phyloP scores from a whole-genome alignment of 257 asterid genomes.

The Solanum tarapatanum region DNA sequence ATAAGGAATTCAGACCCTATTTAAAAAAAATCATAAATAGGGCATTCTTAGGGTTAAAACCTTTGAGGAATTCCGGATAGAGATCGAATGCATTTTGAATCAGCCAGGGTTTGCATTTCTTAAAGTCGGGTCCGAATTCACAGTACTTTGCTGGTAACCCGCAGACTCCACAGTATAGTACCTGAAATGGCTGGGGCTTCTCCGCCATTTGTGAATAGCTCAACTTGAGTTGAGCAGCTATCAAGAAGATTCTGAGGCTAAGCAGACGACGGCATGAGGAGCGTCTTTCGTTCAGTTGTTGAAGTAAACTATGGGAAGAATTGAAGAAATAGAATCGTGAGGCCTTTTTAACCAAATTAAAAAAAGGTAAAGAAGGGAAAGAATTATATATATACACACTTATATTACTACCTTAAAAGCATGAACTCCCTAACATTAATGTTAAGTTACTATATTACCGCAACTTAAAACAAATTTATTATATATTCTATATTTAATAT shows the following conservation, averaged over 20 bases:
- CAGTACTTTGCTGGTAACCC: constrained; percentile 93
- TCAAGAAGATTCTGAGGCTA: not conserved
- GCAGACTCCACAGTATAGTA: constrained; percentile 75
- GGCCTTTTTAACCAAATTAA: not conserved
- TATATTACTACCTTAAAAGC: no score
- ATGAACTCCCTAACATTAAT: no score
- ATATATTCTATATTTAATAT: no score
- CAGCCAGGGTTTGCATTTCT: constrained; percentile 96
- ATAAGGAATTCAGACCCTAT: not conserved
- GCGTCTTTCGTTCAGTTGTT: not conserved
- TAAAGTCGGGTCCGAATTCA: constrained; percentile 83
- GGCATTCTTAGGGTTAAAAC: constrained; percentile 14
- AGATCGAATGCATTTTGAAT: constrained; percentile 55
- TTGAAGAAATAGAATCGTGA: not conserved
- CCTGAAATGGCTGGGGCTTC: constrained; percentile 64
- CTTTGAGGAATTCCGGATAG: constrained; percentile 81
- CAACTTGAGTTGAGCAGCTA: not conserved
- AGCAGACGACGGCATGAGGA: not conserved
- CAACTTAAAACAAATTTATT: no score
- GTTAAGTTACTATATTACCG: no score
- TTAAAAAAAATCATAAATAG: not conserved
- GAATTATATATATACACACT: no score
- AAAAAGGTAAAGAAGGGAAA: not conserved
- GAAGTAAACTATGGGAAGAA: not conserved
- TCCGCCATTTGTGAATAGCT: constrained; percentile 43